phyloP scores from a whole-genome alignment of 495 filamentous ascomycete species.

The Amphirosellinia nigrospora region DNA sequence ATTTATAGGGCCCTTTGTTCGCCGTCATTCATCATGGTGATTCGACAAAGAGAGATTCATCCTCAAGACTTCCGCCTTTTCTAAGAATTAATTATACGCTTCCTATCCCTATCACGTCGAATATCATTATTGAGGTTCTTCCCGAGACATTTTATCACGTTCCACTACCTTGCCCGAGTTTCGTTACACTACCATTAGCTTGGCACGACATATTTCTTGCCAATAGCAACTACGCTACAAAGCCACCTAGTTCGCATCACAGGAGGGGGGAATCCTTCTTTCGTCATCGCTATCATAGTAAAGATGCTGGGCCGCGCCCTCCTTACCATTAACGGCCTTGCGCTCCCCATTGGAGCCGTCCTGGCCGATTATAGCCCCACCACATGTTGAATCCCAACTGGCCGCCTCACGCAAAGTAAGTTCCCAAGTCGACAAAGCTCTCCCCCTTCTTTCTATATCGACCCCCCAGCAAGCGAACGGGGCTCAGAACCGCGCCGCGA shows the following conservation, averaged over 20 bases:
- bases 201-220: background rate
- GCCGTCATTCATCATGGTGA: background rate
- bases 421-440: slow-evolving; percentile 12
- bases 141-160: too few relatives aligned
- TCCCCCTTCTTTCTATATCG: background rate
- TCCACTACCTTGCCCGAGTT: background rate
- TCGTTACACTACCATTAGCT: background rate
- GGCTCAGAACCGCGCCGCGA: background rate
- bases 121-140: too few relatives aligned
- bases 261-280: background rate
- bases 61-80: too few relatives aligned
- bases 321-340: slow-evolving; percentile 51
- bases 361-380: slow-evolving; percentile 58
- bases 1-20: background rate
- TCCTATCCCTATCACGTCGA: too few relatives aligned
- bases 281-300: background rate
- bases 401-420: slow-evolving; percentile 60
- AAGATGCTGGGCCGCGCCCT: slow-evolving; percentile 51
- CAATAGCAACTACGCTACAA: background rate
- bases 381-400: slow-evolving; percentile 63
- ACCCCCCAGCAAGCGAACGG: background rate
- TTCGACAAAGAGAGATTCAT: too few relatives aligned
- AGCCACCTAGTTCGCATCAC: background rate
- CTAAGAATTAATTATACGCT: too few relatives aligned
- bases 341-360: slow-evolving; percentile 48